Evolutionary conservation across 225 moss, liverwort and hornwort genomes (phyloP), one percentile per base, ranked within the genome.

Genomic region (Polytrichum commune): DNA sequence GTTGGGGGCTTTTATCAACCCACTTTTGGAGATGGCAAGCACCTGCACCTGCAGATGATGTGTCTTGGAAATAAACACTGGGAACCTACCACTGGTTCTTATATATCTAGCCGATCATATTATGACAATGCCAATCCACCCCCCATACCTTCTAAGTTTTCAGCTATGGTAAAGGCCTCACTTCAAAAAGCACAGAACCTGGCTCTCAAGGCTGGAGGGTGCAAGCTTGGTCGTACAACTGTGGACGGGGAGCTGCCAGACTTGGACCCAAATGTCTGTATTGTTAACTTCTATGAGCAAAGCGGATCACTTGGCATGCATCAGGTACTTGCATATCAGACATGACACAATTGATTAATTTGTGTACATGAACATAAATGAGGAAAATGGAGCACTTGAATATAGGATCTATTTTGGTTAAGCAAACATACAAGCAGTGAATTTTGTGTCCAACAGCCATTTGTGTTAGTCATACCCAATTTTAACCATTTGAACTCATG

Each of bases 1-100:
- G 77, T 79, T 58, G 96, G 93, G 76, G 96, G 96, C 68, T 91
- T 93, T 58, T 97, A 94, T 76, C 84, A 85, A 76, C 96, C 93
- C 72, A 69, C 81, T 68, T 91, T 81, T 77, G 57, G 70, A 68
- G 88, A 86, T 46, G 73, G 89, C 76, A 81, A 77, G 72, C 92
- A 84, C 80, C 90, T 93, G 96, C 89, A 90, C 73, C 84, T 96
- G 73, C 92, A 86, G 71, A 93, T 93, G 93, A 97, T 97, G 96
- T 97, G 96, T 74, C 85, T 97, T 53, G 96, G 96, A 77, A 84
- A 83, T 63, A 76, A 81, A 78, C 96, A 97, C 58, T 97, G 93
- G 93, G 90, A 97, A 35, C 83, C 96, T 56, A 85, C 78, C 22
- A 73, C 78, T 29, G 85, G 67, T 65, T 71, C 86, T 20, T 97